A percentile compares a stretch with the other conserved stretches of the same genome.
Conservation (phyloP, 1,284 basidiomycete genomes). For the Ceraceosorus guamensis region DNA sequence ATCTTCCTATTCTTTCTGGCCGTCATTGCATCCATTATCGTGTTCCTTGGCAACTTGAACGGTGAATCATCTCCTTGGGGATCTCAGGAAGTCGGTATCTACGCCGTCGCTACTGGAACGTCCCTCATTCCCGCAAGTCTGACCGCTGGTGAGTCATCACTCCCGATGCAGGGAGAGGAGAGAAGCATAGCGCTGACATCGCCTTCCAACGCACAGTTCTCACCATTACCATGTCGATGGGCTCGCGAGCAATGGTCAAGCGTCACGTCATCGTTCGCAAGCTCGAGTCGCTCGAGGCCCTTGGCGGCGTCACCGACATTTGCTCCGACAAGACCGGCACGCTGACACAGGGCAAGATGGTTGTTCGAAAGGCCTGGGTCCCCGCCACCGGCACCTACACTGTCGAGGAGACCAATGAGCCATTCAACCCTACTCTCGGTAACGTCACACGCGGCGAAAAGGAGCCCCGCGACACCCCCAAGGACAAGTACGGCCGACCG, state of each 20-base stretch:
- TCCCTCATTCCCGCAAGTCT: conserved; percentile 55
- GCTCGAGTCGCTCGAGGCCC: conserved; percentile 44
- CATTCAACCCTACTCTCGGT: conserved; percentile 42
- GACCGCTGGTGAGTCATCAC: no score
- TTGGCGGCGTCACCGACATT: conserved; percentile 46
- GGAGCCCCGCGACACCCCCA: conserved; percentile 20
- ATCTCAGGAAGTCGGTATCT: conserved; percentile 46
- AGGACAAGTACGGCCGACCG: conserved; percentile 14
- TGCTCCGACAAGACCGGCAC: conserved; percentile 49
- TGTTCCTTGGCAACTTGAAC: conserved; percentile 45
- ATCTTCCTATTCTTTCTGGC: conserved; percentile 44
- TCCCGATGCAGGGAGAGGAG: no score
- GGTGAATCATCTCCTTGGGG: conserved; percentile 27
- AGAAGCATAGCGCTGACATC: no score
- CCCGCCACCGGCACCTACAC: conserved; percentile 37
- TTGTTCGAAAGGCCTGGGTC: conserved; percentile 43
- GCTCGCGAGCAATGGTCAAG: conserved; percentile 56
- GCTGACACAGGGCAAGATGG: conserved; percentile 46
- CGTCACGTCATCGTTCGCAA: conserved; percentile 56
- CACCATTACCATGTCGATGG: conserved; percentile 53
- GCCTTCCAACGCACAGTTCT: no score
- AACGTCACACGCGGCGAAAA: conserved; percentile 49
- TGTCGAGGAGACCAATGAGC: conserved; percentile 42
- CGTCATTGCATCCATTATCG: conserved; percentile 48
- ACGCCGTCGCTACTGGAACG: conserved; percentile 54